Base-by-base conservation (phyloP, 2,329 filamentous ascomycete species). In the Trichoderma oligosporum region DNA sequence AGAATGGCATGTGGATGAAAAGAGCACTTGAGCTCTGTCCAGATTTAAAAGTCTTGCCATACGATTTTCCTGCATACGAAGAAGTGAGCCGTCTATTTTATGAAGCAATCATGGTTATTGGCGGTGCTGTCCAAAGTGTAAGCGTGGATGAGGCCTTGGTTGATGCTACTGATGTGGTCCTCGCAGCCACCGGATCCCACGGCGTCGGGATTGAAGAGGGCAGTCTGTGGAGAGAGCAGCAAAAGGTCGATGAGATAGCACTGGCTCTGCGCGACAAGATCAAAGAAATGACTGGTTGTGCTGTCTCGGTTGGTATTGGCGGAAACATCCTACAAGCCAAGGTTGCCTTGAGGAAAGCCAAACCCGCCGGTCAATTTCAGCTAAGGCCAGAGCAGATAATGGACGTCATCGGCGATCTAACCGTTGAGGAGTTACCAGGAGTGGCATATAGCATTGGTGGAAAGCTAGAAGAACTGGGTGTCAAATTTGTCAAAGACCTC, bases 1-100 rank as follows among this genome's bases (percentile, higher is more conserved):
- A 92, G 68, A 99, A 99, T 64, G 95, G 95, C 35, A 99, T 97
- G 94, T 99, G 95, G 94, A 97, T 99, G 93, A 95, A 93, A 69
- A 81, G 82, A 31, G 94, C 94, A 0, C 78, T 87, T 59, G 87
- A 94, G 63, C 71, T 94, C 16, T 99, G 91, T 67, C 87, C 93
- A 0, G 84, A 91, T 20, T 77, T 99, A 16, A 91, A 95, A 64
- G 86, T 97, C 1, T 70, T 99, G n/a, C 89, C 92, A 0, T 99
- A 99, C 65, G 92, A 99, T 67, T 99, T 97, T 67, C 87, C 89
- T 2, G 93, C 86, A 0, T 99, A 99, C 64, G 94, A 99, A 75
- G 88, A 92, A 59, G 91, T 92, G 1, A 99, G 94, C 67, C 82
- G 83, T 56, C 79, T 84, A 2, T 99, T 99, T 65, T 99, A 99